Conservation (phyloP, 148 eudicot species). For the Gaultheria prostrata region DNA sequence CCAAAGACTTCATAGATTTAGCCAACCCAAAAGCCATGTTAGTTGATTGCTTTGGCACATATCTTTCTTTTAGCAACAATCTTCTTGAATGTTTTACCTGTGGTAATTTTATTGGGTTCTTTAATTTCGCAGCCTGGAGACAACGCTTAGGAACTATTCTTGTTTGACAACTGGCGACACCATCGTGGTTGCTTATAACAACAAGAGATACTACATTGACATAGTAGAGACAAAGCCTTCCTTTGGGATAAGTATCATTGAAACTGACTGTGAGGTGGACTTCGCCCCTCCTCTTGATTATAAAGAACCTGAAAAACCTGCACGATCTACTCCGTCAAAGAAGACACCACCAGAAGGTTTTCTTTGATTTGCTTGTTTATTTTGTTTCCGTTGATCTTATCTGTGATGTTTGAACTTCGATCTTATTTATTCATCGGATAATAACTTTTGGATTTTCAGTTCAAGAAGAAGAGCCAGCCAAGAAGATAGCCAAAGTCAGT, state of each 20-base stretch:
- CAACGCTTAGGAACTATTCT: slow-evolving; percentile 23
- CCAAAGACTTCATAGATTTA: slow-evolving; percentile 22
- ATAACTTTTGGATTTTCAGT: slow-evolving; percentile 5
- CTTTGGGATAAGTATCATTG: slow-evolving; percentile 26
- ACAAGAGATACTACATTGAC: slow-evolving; percentile 30
- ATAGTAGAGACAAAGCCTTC: slow-evolving; percentile 29
- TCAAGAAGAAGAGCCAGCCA: slow-evolving; percentile 22
- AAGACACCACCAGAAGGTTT: slow-evolving; percentile 22
- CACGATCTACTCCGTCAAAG: not conserved
- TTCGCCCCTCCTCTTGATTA: slow-evolving; percentile 36
- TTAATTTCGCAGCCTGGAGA: slow-evolving; percentile 24
- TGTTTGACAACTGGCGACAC: slow-evolving; percentile 37
- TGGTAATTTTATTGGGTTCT: not conserved
- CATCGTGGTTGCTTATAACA: slow-evolving; percentile 27
- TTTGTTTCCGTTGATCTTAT: not conserved
- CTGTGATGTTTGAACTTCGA: not conserved
- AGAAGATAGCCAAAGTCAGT: slow-evolving; percentile 17
- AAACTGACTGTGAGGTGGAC: slow-evolving; percentile 38
- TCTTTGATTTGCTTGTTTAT: not conserved
- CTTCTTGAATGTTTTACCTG: not conserved
- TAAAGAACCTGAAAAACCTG: slow-evolving; percentile 27
- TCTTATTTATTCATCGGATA: not conserved
- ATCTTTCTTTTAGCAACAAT: not conserved
- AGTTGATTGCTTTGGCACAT: not conserved
- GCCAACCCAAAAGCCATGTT: slow-evolving; percentile 30